Percentiles rank a stretch among this genome's conserved stretches.
Conservation (phyloP, 1,284 basidiomycete species). For the Cronartium ribicola region DNA sequence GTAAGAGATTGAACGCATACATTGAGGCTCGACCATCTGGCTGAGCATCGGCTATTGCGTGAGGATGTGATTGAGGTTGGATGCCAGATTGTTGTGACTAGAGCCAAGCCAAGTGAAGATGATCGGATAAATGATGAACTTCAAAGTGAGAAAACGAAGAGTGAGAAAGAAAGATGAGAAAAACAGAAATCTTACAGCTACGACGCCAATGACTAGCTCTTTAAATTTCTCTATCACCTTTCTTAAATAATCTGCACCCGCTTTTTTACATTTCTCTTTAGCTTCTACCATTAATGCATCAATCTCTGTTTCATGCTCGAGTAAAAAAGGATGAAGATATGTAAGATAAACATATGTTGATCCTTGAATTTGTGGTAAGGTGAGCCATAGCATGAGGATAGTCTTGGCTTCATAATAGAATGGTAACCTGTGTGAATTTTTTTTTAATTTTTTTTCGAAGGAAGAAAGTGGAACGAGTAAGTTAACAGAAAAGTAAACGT, state of each 20-base stretch:
- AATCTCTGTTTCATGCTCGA: constrained; percentile 38
- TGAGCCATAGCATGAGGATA: constrained; percentile 36
- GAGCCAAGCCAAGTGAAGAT: not conserved
- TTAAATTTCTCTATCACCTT: constrained; percentile 33
- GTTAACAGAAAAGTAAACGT: not conserved
- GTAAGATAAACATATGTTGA: constrained; percentile 39
- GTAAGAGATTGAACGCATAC: constrained; percentile 20
- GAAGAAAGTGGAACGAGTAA: not conserved
- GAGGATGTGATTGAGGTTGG: constrained; percentile 6
- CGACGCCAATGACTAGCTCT: constrained; percentile 16
- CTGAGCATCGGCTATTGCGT: not conserved
- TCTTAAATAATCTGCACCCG: constrained; percentile 28
- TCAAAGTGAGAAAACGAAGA: not conserved
- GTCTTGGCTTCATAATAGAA: constrained; percentile 38
- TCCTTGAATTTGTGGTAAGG: constrained; percentile 42
- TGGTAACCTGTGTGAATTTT: constrained; percentile 15
- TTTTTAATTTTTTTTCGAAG: not conserved
- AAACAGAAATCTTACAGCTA: not conserved
- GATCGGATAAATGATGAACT: not conserved
- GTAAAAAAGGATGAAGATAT: constrained; percentile 38
- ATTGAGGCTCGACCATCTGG: constrained; percentile 15
- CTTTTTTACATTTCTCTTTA: constrained; percentile 24
- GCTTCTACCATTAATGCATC: constrained; percentile 33
- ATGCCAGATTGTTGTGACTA: constrained; percentile 4
- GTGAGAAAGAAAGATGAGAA: not conserved